These are phyloP conservation scores for Carex parvula DNA, from an alignment of 176 grass and related monocot genomes.

Conservation along the genomic window DNA sequence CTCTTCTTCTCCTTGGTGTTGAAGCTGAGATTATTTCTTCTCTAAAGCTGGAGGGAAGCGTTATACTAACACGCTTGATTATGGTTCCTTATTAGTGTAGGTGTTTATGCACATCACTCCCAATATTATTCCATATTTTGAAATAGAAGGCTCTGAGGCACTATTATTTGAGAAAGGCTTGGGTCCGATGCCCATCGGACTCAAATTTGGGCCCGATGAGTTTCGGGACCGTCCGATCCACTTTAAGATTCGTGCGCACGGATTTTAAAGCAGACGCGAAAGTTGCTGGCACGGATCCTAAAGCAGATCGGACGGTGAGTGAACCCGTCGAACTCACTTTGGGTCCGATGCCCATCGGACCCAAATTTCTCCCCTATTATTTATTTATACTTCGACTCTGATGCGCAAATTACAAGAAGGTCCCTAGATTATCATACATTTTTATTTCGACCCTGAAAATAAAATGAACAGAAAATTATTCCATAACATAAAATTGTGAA, in stretches of 20 bases:
- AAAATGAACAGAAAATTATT: background rate
- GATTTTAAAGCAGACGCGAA: too few relatives aligned
- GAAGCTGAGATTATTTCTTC: background rate
- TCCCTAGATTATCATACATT: background rate
- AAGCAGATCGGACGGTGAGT: too few relatives aligned
- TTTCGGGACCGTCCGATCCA: too few relatives aligned
- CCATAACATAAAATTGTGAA: background rate
- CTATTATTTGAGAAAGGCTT: too few relatives aligned
- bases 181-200: too few relatives aligned
- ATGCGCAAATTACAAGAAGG: background rate
- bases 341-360: too few relatives aligned
- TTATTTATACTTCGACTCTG: background rate
- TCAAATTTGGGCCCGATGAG: too few relatives aligned
- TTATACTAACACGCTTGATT: background rate
- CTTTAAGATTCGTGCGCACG: too few relatives aligned
- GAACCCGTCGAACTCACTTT: too few relatives aligned
- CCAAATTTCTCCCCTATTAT: too few relatives aligned
- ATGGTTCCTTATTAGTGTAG: background rate
- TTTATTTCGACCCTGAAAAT: background rate
- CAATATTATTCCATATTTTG: background rate
- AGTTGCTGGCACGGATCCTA: too few relatives aligned
- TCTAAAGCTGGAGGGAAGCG: conserved; percentile 10
- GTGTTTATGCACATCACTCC: background rate
- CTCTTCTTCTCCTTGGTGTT: background rate
- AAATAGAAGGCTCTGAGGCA: background rate